These are phyloP conservation scores for Rosa chinensis DNA, from an alignment of 306 rosid species.

Conservation along the genomic window DNA sequence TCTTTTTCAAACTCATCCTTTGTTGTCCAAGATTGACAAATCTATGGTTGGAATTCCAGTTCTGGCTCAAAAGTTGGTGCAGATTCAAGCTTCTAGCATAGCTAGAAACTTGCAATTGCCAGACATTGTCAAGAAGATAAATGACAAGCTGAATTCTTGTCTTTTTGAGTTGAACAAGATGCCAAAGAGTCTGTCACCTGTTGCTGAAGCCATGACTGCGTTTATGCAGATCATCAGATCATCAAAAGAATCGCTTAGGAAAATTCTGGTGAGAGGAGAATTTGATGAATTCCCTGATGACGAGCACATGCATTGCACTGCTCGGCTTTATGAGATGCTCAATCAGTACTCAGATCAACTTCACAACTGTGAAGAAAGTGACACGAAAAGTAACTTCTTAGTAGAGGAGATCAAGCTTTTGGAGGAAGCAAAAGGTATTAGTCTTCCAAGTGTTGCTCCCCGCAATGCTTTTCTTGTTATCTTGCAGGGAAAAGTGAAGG, in stretches of 20 bases:
- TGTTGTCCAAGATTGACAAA: not conserved
- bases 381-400: not conserved
- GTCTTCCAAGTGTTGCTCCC: not conserved
- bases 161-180: not conserved
- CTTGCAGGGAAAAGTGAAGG: constrained; percentile 1
- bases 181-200: not conserved
- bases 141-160: not conserved
- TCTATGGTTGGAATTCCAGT: not conserved
- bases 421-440: not conserved
- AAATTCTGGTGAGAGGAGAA: not conserved
- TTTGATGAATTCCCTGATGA: not conserved
- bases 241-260: not conserved
- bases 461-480: not conserved
- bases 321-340: not conserved
- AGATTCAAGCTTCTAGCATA: not conserved
- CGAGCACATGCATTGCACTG: not conserved
- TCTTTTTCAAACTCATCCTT: not conserved
- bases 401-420: not conserved
- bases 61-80: not conserved
- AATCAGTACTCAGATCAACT: not conserved
- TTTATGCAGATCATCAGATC: not conserved
- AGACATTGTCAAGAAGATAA: constrained; percentile 2
- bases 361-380: not conserved
- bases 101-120: not conserved
- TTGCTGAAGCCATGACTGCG: not conserved